Percentiles rank a stretch among this genome's conserved stretches.
Conservation (phyloP, 257 asterid genomes). For the Coffea eugenioides region DNA sequence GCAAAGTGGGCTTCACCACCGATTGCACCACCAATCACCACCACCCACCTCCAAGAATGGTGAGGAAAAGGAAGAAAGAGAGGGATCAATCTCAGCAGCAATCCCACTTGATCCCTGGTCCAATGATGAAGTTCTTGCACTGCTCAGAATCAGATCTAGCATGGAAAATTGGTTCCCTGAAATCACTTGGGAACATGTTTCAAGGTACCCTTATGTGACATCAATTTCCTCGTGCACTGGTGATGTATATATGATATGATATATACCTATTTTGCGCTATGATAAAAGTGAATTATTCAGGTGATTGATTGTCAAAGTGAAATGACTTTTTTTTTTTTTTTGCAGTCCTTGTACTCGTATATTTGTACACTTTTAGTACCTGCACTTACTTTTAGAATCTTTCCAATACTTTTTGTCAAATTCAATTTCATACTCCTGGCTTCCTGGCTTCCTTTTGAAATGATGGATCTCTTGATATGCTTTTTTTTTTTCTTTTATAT, state of each 20-base stretch:
- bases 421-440: not conserved
- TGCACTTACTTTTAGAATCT: slow-evolving; percentile 14
- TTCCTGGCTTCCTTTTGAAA: not conserved
- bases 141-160: slow-evolving; percentile 65
- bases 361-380: slow-evolving; percentile 1
- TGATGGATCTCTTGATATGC: not conserved
- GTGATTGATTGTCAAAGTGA: slow-evolving; percentile 17
- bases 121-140: slow-evolving; percentile 56
- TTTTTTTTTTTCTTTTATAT: not conserved
- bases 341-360: slow-evolving; percentile 10
- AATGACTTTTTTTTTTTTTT: slow-evolving; percentile 1
- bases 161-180: slow-evolving; percentile 72
- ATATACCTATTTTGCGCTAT: not conserved
- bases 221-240: not conserved
- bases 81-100: slow-evolving; percentile 21
- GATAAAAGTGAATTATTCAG: slow-evolving; percentile 8
- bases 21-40: slow-evolving; percentile 19
- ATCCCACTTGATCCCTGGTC: slow-evolving; percentile 41
- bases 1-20: not conserved
- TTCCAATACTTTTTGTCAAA: not conserved
- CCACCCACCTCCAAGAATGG: slow-evolving; percentile 7
- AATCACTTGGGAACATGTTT: slow-evolving; percentile 77
- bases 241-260: not conserved
- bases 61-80: slow-evolving; percentile 19
- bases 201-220: slow-evolving; percentile 43